Base-by-base conservation (phyloP, 371 early-diverging fungal genomes). In the Mucor mucedo region DNA sequence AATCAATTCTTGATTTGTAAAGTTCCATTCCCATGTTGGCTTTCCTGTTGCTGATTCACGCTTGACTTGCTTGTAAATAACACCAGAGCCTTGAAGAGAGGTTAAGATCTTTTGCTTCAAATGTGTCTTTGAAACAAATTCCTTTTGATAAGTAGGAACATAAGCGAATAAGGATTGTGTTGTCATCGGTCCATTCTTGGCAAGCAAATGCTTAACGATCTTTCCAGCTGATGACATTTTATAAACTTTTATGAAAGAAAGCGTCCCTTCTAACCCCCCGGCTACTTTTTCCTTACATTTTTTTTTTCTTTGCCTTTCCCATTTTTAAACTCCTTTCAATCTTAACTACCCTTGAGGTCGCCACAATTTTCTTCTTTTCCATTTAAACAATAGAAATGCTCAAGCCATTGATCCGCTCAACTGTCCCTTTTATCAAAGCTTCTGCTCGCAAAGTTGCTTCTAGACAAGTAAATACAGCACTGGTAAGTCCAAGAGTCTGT, bases 141-240 rank as follows among this genome's bases (percentile, higher is more conserved):
- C 49, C 48, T 61, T 11, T 45, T 55, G 39, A 44, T 75, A 71
- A 14, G 62, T 48, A 29, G 73, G 73, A 5, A 78, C 65, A 44
- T 21, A 63, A 14, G 45, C 14, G 11, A 55, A 66, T 39, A 78
- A 53, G 0, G 52, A 21, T 21, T 75, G 71, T 48, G 66, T 78
- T 21, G 78, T 69, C 68, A 78, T 70, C 16, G 78, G 78, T n/a
- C 78, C 78, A 54, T 73, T 60, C 30, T 70, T 72, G 10, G 78
- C 73, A 52, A 78, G n/a, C 41, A 78, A 60, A 2, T 70, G 63
- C 38, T 78, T 72, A 30, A 78, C 50, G 41, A 78, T 60, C 45
- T 70, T 73, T 42, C 70, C 72, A 49, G 71, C 75, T 32, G 77
- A 67, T 52, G 61, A 16, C 59, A 58, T 54, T n/a, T 16, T 57